These are phyloP conservation scores for Solanum stenotomum DNA, from an alignment of 257 asterid genomes.

Conservation along the genomic window DNA sequence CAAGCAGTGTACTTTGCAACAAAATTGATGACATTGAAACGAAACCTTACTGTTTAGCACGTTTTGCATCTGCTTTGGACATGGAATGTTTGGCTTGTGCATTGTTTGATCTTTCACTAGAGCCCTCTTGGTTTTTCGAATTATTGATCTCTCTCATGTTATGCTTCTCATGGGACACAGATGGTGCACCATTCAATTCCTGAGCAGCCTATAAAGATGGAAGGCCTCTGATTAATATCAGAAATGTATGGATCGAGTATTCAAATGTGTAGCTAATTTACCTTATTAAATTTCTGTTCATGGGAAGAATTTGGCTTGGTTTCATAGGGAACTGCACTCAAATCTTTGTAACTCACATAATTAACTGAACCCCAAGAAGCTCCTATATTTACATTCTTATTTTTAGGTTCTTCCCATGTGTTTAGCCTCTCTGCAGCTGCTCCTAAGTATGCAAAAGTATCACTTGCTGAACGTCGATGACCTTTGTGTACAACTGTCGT, in stretches of 20 bases:
- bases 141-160: conserved; percentile 18
- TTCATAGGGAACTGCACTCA: conserved; percentile 7
- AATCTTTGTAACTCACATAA: conserved; percentile 5
- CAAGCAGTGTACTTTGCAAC: not conserved
- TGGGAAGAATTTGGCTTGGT: conserved; percentile 10
- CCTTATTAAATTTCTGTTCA: conserved; percentile 12
- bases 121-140: conserved; percentile 23
- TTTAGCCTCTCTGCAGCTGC: conserved; percentile 15
- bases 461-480: conserved; percentile 72
- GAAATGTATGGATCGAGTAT: not conserved
- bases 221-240: not conserved
- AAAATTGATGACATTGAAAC: not conserved
- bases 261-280: not conserved
- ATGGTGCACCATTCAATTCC: conserved; percentile 22
- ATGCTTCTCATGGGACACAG: conserved; percentile 20
- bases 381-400: conserved; percentile 4
- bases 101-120: conserved; percentile 24
- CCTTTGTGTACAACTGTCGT: conserved; percentile 14
- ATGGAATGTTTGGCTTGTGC: conserved; percentile 35
- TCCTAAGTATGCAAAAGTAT: conserved; percentile 46
- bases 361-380: conserved; percentile 5
- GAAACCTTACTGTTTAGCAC: conserved; percentile 60
- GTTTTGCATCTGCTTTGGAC: conserved; percentile 52
- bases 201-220: conserved; percentile 2
- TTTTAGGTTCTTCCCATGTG: conserved; percentile 17